Evolutionary conservation across 345 rosid species (phyloP).

Genomic region (Citrus australasica): DNA sequence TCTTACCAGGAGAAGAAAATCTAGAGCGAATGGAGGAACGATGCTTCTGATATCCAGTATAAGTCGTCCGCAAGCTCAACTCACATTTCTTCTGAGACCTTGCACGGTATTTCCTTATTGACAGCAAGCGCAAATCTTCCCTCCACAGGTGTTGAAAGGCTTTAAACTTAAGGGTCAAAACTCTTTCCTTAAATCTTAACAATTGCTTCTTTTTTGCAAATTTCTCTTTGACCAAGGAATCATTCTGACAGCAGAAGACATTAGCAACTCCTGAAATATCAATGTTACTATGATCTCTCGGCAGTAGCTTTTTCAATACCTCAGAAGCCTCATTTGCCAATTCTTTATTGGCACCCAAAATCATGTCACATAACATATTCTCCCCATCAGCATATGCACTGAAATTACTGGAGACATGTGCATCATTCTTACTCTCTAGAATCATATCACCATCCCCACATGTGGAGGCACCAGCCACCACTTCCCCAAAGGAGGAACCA

Average conservation of each 20-base stretch:
- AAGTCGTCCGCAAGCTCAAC: slow-evolving; percentile 38
- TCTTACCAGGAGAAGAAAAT: slow-evolving; percentile 65
- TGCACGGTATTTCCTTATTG: slow-evolving; percentile 50
- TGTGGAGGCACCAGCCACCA: slow-evolving; percentile 6
- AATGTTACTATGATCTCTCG: slow-evolving; percentile 29
- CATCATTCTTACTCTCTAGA: slow-evolving; percentile 19
- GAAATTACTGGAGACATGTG: slow-evolving; percentile 19
- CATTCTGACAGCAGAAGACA: slow-evolving; percentile 24
- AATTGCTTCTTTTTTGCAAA: slow-evolving; percentile 41
- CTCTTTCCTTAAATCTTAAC: slow-evolving; percentile 72
- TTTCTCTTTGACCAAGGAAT: slow-evolving; percentile 41
- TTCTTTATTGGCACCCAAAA: slow-evolving; percentile 61
- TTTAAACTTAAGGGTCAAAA: slow-evolving; percentile 69
- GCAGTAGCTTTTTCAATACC: slow-evolving; percentile 48
- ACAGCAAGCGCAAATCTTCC: slow-evolving; percentile 66
- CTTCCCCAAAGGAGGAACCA: slow-evolving; percentile 18
- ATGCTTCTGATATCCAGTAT: slow-evolving; percentile 52
- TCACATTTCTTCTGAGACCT: slow-evolving; percentile 71
- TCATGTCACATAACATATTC: slow-evolving; percentile 27
- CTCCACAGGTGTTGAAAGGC: slow-evolving; percentile 77
- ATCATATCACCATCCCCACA: slow-evolving; percentile 18
- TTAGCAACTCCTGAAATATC: slow-evolving; percentile 31
- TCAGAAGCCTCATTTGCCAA: slow-evolving; percentile 53
- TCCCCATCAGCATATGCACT: slow-evolving; percentile 29
- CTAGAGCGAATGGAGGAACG: slow-evolving; percentile 69